Evolutionary conservation across 495 filamentous ascomycete species (phyloP).

Genomic region (Penicillium waksmanii): DNA sequence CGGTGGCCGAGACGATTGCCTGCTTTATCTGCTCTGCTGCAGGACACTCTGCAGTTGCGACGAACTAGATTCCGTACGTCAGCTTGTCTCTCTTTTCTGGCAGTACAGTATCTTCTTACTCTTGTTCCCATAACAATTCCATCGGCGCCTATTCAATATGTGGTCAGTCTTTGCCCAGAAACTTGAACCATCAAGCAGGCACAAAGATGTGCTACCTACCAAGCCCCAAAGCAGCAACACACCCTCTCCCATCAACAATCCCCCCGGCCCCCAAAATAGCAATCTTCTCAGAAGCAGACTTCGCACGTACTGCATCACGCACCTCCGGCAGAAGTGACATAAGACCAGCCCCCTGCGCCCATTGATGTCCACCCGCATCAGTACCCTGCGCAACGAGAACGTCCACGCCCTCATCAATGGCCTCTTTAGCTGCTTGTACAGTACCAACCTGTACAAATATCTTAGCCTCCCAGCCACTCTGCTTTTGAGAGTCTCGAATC

Average conservation of each 20-base stretch:
- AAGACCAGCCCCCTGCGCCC: constrained; percentile 62
- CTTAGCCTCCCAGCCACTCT: constrained; percentile 54
- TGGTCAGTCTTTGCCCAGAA: not conserved
- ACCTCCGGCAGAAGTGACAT: constrained; percentile 63
- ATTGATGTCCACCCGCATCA: constrained; percentile 71
- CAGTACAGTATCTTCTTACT: constrained; percentile 10
- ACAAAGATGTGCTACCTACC: constrained; percentile 36
- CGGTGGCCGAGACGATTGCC: constrained; percentile 22
- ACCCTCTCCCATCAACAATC: constrained; percentile 61
- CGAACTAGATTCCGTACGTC: constrained; percentile 22
- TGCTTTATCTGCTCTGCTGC: constrained; percentile 27
- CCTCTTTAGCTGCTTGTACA: constrained; percentile 68
- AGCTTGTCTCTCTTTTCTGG: not conserved
- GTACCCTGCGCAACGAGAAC: constrained; percentile 72
- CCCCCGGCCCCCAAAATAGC: constrained; percentile 70
- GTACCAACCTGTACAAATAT: constrained; percentile 73
- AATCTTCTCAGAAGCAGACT: constrained; percentile 30
- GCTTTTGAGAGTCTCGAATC: constrained; percentile 37
- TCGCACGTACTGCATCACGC: constrained; percentile 52
- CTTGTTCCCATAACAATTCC: constrained; percentile 70
- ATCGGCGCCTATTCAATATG: constrained; percentile 42
- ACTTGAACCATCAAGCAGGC: not conserved
- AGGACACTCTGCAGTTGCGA: constrained; percentile 29
- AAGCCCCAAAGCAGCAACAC: constrained; percentile 62
- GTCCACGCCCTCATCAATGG: constrained; percentile 70